Conservation (phyloP, 345 rosid genomes). For the Rubroshorea leprosula region DNA sequence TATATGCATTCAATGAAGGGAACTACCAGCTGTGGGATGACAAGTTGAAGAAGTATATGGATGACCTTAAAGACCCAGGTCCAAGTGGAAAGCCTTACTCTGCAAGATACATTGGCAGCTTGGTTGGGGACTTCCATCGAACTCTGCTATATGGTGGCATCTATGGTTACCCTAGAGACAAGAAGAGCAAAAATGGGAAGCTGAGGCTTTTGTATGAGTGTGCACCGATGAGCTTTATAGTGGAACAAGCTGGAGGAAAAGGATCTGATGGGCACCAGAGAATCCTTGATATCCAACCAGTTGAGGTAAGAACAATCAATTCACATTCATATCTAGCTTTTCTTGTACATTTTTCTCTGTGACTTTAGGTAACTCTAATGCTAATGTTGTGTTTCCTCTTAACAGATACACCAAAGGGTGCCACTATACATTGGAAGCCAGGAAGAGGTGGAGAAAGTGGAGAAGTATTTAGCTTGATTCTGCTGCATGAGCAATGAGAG, state of each 20-base stretch:
- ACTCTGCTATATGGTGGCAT: slow-evolving; percentile 87
- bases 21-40: slow-evolving; percentile 92
- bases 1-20: slow-evolving; percentile 90
- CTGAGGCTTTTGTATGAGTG: slow-evolving; percentile 86
- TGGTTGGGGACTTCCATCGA: slow-evolving; percentile 92
- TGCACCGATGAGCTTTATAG: slow-evolving; percentile 97
- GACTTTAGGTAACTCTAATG: background rate
- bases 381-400: background rate
- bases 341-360: background rate
- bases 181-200: slow-evolving; percentile 91
- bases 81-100: slow-evolving; percentile 84
- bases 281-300: slow-evolving; percentile 73
- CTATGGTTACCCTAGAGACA: slow-evolving; percentile 90
- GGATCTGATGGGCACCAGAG: slow-evolving; percentile 87
- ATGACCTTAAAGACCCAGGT: slow-evolving; percentile 87
- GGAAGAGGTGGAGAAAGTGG: slow-evolving; percentile 89
- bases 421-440: slow-evolving; percentile 87
- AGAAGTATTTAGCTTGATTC: slow-evolving; percentile 76
- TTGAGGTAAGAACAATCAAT: slow-evolving; percentile 40
- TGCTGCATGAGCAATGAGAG: slow-evolving; percentile 18
- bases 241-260: slow-evolving; percentile 97
- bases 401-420: slow-evolving; percentile 83
- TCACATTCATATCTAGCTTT: background rate
- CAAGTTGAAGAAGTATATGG: slow-evolving; percentile 86
- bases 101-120: slow-evolving; percentile 86